A percentile compares a stretch with the other conserved stretches of the same genome.
Evolutionary conservation across 768 basidiomycete species (phyloP).

Genomic region (Boletus subcaerulescens): DNA sequence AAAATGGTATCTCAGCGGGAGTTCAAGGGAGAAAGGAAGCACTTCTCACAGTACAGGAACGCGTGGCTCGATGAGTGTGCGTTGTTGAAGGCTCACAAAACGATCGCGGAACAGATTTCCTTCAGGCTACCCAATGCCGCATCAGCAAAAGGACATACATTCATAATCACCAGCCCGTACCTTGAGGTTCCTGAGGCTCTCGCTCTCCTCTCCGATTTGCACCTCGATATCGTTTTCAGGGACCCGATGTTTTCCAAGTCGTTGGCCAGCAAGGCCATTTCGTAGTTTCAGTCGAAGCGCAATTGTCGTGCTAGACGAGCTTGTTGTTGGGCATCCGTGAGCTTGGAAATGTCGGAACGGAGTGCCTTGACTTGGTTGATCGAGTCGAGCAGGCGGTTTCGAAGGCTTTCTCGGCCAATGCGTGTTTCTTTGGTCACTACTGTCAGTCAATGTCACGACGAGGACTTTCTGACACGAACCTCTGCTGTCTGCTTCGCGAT

Average conservation of each 20-base stretch:
- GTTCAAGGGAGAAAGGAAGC: conserved; percentile 22
- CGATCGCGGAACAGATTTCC: conserved; percentile 91
- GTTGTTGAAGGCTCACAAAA: conserved; percentile 82
- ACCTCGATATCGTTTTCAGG: conserved; percentile 70
- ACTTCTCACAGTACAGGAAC: conserved; percentile 62
- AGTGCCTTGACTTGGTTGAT: conserved; percentile 56
- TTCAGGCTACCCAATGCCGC: conserved; percentile 59
- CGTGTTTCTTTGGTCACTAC: conserved; percentile 50
- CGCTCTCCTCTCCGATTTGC: conserved; percentile 87
- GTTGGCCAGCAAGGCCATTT: conserved; percentile 68
- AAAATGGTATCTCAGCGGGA: background rate
- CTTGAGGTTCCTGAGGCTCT: conserved; percentile 81
- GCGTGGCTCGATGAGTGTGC: conserved; percentile 84
- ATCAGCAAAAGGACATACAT: background rate
- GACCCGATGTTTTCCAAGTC: conserved; percentile 77
- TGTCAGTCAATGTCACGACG: background rate
- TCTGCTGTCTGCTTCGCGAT: conserved; percentile 62
- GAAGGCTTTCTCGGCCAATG: conserved; percentile 55
- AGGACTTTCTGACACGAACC: conserved; percentile 37
- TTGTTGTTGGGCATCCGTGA: conserved; percentile 37
- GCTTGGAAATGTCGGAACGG: conserved; percentile 40
- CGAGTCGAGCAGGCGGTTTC: conserved; percentile 59
- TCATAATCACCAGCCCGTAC: conserved; percentile 38
- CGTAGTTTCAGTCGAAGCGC: conserved; percentile 49
- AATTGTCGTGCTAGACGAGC: conserved; percentile 37